phyloP scores from a whole-genome alignment of 2,329 filamentous ascomycete genomes.

The Penicillium sumatraense region DNA sequence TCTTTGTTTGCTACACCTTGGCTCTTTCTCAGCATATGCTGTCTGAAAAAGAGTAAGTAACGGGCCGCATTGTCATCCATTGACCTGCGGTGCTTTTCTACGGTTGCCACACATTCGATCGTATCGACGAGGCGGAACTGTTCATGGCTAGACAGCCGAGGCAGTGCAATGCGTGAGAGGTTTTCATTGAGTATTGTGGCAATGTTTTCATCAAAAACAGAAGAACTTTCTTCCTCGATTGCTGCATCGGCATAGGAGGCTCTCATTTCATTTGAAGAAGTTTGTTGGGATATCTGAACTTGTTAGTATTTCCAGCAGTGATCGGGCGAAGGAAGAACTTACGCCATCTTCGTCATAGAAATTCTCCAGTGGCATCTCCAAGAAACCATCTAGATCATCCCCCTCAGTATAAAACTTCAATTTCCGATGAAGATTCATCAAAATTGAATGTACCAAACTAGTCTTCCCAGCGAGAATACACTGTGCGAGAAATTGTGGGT shows the following conservation, averaged over 20 bases:
- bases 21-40: constrained; percentile 73
- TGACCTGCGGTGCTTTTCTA: constrained; percentile 84
- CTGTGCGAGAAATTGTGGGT: constrained; percentile 87
- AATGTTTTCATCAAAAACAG: constrained; percentile 71
- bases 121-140: constrained; percentile 86
- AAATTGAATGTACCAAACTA: constrained; percentile 69
- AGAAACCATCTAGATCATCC: constrained; percentile 76
- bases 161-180: constrained; percentile 73
- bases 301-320: constrained; percentile 20
- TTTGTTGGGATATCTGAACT: constrained; percentile 42
- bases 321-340: constrained; percentile 20
- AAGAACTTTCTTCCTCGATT: constrained; percentile 58
- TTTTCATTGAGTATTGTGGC: constrained; percentile 75
- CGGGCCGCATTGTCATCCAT: constrained; percentile 89
- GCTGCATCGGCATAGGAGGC: constrained; percentile 58
- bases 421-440: constrained; percentile 73
- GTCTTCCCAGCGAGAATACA: constrained; percentile 82
- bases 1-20: constrained; percentile 66
- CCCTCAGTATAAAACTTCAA: constrained; percentile 84
- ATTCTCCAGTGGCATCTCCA: constrained; percentile 61
- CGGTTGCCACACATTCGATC: constrained; percentile 79
- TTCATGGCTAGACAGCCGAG: constrained; percentile 80
- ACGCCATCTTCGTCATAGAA: constrained; percentile 55
- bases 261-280: constrained; percentile 53
- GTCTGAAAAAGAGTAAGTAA: constrained; percentile 85